Evolutionary conservation across 441 rosid species (phyloP).

Genomic region (Hura crepitans): DNA sequence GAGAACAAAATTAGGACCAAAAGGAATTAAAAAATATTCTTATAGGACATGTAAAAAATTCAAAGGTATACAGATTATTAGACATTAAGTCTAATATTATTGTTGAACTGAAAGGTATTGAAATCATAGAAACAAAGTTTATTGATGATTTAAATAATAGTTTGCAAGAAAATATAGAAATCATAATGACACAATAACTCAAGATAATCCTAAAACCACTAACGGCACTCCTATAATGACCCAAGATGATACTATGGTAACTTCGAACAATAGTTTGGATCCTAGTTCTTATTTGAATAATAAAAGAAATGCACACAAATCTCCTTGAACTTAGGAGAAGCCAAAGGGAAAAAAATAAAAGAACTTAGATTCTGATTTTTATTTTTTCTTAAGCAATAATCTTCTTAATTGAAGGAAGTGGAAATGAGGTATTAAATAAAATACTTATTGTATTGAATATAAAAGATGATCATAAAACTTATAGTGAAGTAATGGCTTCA

Average conservation of each 20-base stretch:
- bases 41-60: not conserved
- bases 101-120: constrained; percentile 1
- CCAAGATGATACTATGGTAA: not conserved
- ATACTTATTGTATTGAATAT: no score
- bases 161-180: not conserved
- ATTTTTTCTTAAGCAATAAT: no score
- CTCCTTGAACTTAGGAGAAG: no score
- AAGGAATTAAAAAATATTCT: not conserved
- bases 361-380: no score
- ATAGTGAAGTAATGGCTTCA: not conserved
- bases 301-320: no score
- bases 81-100: constrained; percentile 10
- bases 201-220: not conserved
- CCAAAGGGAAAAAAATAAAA: no score
- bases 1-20: not conserved
- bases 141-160: not conserved
- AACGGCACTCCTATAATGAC: no score
- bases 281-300: no score
- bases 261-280: no score
- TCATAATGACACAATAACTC: no score
- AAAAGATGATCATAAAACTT: not conserved
- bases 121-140: not conserved
- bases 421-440: no score
- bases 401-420: no score
- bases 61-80: not conserved